A percentile compares a stretch with the other conserved stretches of the same genome.
Evolutionary conservation across 176 grass and related monocot genomes (phyloP).

Genomic region (Lolium rigidum): DNA sequence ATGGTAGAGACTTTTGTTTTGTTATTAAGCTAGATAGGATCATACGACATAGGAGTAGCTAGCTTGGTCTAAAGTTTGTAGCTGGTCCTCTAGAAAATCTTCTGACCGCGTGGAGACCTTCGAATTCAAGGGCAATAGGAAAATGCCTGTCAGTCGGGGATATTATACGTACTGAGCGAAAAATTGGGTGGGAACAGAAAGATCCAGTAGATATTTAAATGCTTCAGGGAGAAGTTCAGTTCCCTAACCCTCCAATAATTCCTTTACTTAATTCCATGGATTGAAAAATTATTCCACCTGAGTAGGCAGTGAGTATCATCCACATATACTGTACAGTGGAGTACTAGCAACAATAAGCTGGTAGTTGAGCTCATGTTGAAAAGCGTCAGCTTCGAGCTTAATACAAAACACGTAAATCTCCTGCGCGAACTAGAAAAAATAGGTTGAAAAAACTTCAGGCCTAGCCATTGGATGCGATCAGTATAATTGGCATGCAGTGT

Average conservation of each 20-base stretch:
- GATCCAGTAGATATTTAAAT: background rate
- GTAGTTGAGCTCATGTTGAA: slow-evolving; percentile 11
- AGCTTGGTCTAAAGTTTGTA: too few species aligned
- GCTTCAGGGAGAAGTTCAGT: background rate
- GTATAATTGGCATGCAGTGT: background rate
- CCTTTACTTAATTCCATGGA: background rate
- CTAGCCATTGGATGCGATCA: background rate
- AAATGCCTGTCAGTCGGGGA: too few species aligned
- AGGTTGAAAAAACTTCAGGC: background rate
- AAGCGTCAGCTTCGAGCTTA: too few species aligned
- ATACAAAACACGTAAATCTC: too few species aligned
- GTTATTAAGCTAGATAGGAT: background rate
- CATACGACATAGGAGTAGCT: background rate
- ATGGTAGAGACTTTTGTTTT: background rate
- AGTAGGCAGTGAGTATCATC: slow-evolving; percentile 16
- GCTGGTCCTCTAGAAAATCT: background rate
- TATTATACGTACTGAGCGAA: too few species aligned
- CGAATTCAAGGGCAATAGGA: background rate
- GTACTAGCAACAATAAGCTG: background rate
- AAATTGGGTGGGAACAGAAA: too few species aligned
- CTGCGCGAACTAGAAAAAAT: too few species aligned
- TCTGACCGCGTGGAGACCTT: background rate
- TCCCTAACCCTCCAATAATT: slow-evolving; percentile 9
- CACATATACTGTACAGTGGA: background rate
- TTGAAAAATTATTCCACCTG: slow-evolving; percentile 6